phyloP scores from a whole-genome alignment of 2,329 filamentous ascomycete genomes.

The Rutstroemia sp. region DNA sequence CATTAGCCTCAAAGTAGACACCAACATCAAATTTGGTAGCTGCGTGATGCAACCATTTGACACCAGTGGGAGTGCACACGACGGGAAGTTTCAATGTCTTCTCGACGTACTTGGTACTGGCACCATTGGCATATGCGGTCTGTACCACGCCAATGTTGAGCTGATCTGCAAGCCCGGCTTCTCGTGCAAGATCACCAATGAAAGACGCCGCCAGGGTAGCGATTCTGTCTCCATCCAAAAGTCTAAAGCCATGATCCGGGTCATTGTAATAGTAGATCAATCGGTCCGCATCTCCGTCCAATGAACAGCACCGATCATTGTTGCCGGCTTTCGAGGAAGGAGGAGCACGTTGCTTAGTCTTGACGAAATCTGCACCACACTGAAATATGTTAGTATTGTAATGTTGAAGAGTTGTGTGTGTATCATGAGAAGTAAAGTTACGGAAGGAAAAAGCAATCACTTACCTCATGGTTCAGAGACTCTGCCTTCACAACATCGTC shows the following conservation, averaged over 20 bases:
- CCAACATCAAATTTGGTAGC: constrained; percentile 91
- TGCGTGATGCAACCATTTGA: constrained; percentile 97
- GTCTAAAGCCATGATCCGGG: constrained; percentile 73
- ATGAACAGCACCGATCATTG: constrained; percentile 76
- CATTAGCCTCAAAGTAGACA: constrained; percentile 98
- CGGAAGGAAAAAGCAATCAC: constrained; percentile 21
- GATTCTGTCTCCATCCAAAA: constrained; percentile 94
- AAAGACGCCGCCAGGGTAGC: constrained; percentile 90
- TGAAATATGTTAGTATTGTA: constrained; percentile 31
- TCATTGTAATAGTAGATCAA: constrained; percentile 93
- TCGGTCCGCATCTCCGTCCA: constrained; percentile 93
- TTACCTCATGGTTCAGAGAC: constrained; percentile 78
- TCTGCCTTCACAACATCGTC: constrained; percentile 89
- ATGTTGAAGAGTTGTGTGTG: no score
- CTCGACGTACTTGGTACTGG: constrained; percentile 85
- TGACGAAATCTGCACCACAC: constrained; percentile 95
- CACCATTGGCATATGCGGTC: constrained; percentile 95
- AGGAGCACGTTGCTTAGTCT: constrained; percentile 89
- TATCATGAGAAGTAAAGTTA: neutral
- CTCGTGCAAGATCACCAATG: constrained; percentile 78
- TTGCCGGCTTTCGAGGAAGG: constrained; percentile 70
- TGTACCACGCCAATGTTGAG: constrained; percentile 92
- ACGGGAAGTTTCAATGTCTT: constrained; percentile 83
- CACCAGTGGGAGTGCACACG: constrained; percentile 88
- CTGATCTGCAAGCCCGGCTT: constrained; percentile 69